Evolutionary conservation across 2,329 filamentous ascomycete genomes (phyloP), one percentile per base, ranked within the genome.

Genomic region (Epichloe festucae): DNA sequence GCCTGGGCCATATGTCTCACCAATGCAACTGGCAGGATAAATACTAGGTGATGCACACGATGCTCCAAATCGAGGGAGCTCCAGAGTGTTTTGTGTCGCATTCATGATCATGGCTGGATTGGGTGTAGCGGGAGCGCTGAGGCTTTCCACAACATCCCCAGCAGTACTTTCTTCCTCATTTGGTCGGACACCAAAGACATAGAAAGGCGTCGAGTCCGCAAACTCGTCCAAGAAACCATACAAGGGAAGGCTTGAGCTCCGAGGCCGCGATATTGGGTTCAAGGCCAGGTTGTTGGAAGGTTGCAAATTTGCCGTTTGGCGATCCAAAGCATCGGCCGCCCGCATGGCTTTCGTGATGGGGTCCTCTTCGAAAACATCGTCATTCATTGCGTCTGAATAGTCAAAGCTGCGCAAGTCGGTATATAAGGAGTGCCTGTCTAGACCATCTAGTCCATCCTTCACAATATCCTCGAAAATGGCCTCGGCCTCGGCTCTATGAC

Each of bases 271-370:
- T 2, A 57, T 57, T 34, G 63, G 56, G 1, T 71, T 71, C 39
- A 78, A 63, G 48, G 77, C 75, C n/a, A 77, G 61, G 42, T 76
- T 71, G 50, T 70, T 68, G 46, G 60, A 67, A 0, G 70, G 68
- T 55, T 82, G 77, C n/a, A 81, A 62, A 21, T 66, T 73, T 46
- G 73, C 76, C 0, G 78, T 81, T 55, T 77, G 67, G 50, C 70
- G 70, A 58, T 82, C 75, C 39, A 82, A 68, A 2, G 73, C 74
- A 51, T 82, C 78, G 7, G 78, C 79, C 15, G 77, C 77, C 58
- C 74, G 70, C 76, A 81, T 82, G 38, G 78, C 77, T 57, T 67
- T 70, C 21, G 70, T 72, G 52, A 72, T 74, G 44, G 76, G 76
- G 57, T 81, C 77, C 42, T 71, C 65, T 38, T 62, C 58, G 53